Evolutionary conservation across 768 basidiomycete species (phyloP).

Genomic region (Sutorius australiensis): DNA sequence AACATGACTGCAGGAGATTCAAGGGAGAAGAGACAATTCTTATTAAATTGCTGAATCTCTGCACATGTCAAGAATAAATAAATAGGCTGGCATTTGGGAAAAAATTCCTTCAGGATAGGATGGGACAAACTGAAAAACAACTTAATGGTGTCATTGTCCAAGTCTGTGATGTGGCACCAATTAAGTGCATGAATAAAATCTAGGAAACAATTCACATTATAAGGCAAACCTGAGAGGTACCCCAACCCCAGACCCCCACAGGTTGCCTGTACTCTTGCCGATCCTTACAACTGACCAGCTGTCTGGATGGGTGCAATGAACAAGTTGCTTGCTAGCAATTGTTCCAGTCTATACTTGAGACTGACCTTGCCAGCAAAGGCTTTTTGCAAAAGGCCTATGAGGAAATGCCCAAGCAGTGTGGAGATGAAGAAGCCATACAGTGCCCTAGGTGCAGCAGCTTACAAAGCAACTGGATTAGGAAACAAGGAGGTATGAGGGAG

Average conservation of each 20-base stretch:
- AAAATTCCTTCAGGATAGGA: neutral
- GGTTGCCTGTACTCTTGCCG: no score
- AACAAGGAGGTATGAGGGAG: no score
- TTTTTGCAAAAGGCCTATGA: slow-evolving; percentile 71
- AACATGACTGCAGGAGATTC: neutral
- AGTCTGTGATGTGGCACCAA: neutral
- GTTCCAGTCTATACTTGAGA: slow-evolving; percentile 57
- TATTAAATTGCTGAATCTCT: neutral
- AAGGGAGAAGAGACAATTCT: neutral
- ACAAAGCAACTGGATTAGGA: no score
- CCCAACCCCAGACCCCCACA: no score
- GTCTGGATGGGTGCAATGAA: slow-evolving; percentile 75
- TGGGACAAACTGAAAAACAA: neutral
- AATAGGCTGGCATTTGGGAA: neutral
- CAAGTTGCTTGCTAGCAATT: slow-evolving; percentile 74
- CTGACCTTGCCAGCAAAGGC: slow-evolving; percentile 73
- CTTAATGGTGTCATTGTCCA: neutral
- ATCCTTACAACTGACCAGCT: slow-evolving; percentile 49
- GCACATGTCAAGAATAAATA: neutral
- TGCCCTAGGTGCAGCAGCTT: no score
- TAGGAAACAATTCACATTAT: neutral
- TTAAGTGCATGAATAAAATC: neutral
- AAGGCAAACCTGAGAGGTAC: no score
- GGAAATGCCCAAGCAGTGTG: slow-evolving; percentile 74
- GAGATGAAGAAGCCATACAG: slow-evolving; percentile 80